Percentiles rank a stretch among this genome's conserved stretches.
Conservation (phyloP, 2,329 filamentous ascomycete genomes). For the Cordyceps cicadae region DNA sequence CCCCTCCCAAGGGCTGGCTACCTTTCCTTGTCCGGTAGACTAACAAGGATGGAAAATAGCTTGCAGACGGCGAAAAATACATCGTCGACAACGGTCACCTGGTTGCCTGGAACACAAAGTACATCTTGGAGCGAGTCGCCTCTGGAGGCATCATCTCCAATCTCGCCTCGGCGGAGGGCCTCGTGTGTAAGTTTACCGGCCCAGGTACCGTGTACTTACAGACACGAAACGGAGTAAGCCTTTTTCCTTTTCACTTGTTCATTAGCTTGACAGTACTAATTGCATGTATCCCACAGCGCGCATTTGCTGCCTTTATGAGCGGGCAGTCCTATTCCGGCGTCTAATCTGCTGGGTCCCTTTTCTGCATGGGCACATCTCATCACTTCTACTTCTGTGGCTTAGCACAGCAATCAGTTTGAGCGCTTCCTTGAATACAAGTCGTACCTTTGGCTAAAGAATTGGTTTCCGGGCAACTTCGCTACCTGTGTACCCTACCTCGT, state of each 20-base stretch:
- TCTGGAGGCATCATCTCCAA: constrained; percentile 91
- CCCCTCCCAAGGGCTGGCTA: no score
- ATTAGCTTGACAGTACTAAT: background rate
- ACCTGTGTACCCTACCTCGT: background rate
- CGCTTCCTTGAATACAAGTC: background rate
- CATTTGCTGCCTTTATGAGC: constrained; percentile 45
- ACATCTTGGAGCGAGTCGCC: constrained; percentile 79
- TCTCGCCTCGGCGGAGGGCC: constrained; percentile 70
- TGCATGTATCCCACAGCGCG: constrained; percentile 32
- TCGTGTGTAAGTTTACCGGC: constrained; percentile 90
- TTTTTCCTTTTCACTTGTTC: constrained; percentile 11
- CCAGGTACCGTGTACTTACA: constrained; percentile 90
- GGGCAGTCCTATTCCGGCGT: constrained; percentile 33
- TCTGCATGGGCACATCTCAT: background rate
- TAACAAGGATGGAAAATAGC: constrained; percentile 24
- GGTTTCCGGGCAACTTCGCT: no score
- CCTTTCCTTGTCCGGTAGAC: constrained; percentile 16
- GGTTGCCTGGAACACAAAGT: constrained; percentile 95
- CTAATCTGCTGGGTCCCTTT: background rate
- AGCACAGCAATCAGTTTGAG: background rate
- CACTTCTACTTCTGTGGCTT: background rate
- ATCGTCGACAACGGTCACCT: constrained; percentile 89
- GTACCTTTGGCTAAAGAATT: background rate
- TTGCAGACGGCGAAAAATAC: constrained; percentile 69
- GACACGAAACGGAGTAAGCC: constrained; percentile 70